Conservation (phyloP, 2,329 filamentous ascomycete species). For the Metarhizium brunneum region DNA sequence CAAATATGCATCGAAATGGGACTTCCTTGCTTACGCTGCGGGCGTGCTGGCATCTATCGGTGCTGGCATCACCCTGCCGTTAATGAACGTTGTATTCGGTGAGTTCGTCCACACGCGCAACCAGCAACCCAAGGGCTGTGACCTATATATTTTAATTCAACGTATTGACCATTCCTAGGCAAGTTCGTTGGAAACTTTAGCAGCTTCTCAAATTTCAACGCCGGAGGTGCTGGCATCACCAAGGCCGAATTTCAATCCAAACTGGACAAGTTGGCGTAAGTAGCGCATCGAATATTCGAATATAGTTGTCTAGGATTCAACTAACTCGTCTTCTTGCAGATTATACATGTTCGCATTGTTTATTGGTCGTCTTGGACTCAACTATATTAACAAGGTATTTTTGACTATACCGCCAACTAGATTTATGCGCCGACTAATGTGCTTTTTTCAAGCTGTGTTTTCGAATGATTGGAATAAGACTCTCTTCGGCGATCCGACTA, state of each 20-base stretch:
- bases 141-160: not conserved
- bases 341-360: conserved; percentile 66
- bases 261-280: conserved; percentile 37
- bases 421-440: not conserved
- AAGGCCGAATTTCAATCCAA: conserved; percentile 28
- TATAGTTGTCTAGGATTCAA: not conserved
- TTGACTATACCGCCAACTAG: not conserved
- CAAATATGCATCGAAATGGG: conserved; percentile 43
- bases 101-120: conserved; percentile 7
- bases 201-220: conserved; percentile 25
- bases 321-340: conserved; percentile 19
- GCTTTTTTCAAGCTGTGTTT: conserved; percentile 38
- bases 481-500: conserved; percentile 52
- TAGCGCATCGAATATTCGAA: not conserved
- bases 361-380: conserved; percentile 52
- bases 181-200: conserved; percentile 40
- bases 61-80: conserved; percentile 43
- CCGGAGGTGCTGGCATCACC: conserved; percentile 17
- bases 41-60: conserved; percentile 40
- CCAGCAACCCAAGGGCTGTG: not conserved
- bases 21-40: conserved; percentile 36
- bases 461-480: conserved; percentile 51
- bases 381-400: conserved; percentile 48
- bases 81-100: conserved; percentile 54
- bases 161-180: conserved; percentile 17